A percentile compares a stretch with the other conserved stretches of the same genome.
Evolutionary conservation across 768 basidiomycete species (phyloP).

Genomic region (Amanita inopinata): DNA sequence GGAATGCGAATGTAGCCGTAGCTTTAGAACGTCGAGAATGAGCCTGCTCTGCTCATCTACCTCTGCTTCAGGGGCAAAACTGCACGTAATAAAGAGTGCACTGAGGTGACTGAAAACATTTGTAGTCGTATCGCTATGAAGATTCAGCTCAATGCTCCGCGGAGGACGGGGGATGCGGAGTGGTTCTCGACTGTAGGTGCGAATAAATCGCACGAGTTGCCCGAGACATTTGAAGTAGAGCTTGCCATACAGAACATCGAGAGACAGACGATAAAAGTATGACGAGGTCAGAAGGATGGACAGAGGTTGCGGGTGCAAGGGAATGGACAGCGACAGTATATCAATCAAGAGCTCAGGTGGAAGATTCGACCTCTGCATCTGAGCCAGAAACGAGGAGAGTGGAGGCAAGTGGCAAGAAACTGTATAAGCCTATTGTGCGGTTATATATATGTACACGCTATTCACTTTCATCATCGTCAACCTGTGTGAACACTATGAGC

Average conservation of each 20-base stretch:
- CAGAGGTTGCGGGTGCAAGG: conserved; percentile 4
- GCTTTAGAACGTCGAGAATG: conserved; percentile 16
- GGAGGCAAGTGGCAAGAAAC: not conserved
- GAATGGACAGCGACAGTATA: conserved; percentile 10
- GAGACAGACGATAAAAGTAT: conserved; percentile 12
- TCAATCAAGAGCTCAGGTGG: conserved; percentile 15
- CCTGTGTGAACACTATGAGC: conserved; percentile 8
- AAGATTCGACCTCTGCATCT: no score
- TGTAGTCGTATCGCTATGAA: conserved; percentile 10
- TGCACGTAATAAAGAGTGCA: conserved; percentile 13
- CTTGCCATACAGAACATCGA: conserved; percentile 14
- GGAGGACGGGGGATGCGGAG: conserved; percentile 13
- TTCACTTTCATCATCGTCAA: conserved; percentile 20
- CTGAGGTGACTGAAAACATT: conserved; percentile 14
- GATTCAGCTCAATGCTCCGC: conserved; percentile 14
- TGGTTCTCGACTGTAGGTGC: conserved; percentile 8
- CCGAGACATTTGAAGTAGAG: conserved; percentile 14
- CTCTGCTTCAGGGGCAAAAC: conserved; percentile 9
- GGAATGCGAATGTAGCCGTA: conserved; percentile 19
- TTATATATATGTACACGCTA: conserved; percentile 6
- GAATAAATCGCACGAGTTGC: conserved; percentile 15
- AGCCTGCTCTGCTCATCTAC: conserved; percentile 17
- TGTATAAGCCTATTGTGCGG: not conserved
- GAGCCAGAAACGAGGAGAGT: no score
- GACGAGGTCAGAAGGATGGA: conserved; percentile 13